Conservation (phyloP, 2,329 filamentous ascomycete species). For the Botrytis deweyae region DNA sequence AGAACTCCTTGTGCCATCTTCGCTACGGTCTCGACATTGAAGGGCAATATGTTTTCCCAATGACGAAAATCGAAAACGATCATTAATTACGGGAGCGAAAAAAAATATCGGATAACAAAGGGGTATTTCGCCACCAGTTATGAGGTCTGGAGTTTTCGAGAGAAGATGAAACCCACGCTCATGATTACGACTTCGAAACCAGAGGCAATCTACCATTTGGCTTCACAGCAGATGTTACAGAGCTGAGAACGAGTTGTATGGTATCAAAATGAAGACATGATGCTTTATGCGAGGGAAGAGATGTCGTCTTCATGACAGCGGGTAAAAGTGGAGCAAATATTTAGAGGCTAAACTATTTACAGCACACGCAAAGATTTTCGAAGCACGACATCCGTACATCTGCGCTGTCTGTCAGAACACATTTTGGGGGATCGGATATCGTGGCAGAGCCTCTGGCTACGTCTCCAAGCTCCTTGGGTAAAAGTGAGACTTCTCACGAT, state of each 20-base stretch:
- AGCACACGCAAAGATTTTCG: not conserved
- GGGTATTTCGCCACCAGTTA: no score
- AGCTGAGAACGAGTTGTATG: not conserved
- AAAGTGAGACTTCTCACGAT: not conserved
- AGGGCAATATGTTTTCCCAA: accelerated
- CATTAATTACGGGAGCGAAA: not conserved
- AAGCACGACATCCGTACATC: not conserved
- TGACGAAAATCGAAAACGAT: not conserved
- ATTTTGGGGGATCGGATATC: no score
- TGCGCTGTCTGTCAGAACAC: not conserved
- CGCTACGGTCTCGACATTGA: not conserved
- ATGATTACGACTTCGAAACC: not conserved
- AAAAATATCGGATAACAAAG: not conserved
- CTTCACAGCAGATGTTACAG: accelerated
- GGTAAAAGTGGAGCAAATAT: not conserved
- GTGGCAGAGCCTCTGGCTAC: not conserved
- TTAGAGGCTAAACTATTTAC: not conserved
- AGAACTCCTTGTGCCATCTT: no score
- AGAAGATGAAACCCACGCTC: not conserved
- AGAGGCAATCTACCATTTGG: not conserved
- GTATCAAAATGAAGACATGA: not conserved
- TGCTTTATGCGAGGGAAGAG: not conserved
- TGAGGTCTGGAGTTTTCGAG: not conserved
- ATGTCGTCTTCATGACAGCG: not conserved
- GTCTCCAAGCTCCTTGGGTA: not conserved